phyloP scores from a whole-genome alignment of 495 filamentous ascomycete genomes.

The Annulohypoxylon bovei region DNA sequence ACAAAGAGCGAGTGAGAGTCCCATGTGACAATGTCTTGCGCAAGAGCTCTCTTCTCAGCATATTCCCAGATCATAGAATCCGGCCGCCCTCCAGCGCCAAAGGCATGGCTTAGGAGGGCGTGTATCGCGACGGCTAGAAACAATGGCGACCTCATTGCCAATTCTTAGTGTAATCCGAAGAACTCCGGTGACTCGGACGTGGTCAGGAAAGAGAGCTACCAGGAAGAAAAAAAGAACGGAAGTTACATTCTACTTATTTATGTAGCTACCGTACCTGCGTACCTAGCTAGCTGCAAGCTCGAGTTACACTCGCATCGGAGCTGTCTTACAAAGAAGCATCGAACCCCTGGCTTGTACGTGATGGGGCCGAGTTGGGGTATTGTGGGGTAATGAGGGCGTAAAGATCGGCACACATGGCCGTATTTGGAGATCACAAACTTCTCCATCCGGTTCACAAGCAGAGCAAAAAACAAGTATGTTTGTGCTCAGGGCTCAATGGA shows the following conservation, averaged over 20 bases:
- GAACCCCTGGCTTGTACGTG: constrained; percentile 9
- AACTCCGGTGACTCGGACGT: not conserved
- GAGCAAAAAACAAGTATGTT: constrained; percentile 13
- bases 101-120: constrained; percentile 31
- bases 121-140: constrained; percentile 19
- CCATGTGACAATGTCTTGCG: constrained; percentile 66
- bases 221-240: not conserved
- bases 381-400: constrained; percentile 27
- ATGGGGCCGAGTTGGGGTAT: constrained; percentile 35
- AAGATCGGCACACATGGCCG: constrained; percentile 19
- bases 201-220: not conserved
- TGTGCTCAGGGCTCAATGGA: constrained; percentile 5
- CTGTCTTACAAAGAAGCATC: constrained; percentile 29
- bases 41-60: constrained; percentile 16
- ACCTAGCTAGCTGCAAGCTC: not conserved
- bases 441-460: constrained; percentile 16
- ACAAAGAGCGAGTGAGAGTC: constrained; percentile 80
- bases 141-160: constrained; percentile 30
- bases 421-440: constrained; percentile 22
- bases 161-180: not conserved
- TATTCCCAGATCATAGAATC: constrained; percentile 31
- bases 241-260: constrained; percentile 12
- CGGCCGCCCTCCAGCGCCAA: constrained; percentile 21
- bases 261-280: not conserved
- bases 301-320: constrained; percentile 14